Percentiles rank a stretch among this genome's conserved stretches.
These are phyloP conservation scores for Aspergillus persii DNA, from an alignment of 2,329 filamentous ascomycete genomes.

Conservation along the genomic window DNA sequence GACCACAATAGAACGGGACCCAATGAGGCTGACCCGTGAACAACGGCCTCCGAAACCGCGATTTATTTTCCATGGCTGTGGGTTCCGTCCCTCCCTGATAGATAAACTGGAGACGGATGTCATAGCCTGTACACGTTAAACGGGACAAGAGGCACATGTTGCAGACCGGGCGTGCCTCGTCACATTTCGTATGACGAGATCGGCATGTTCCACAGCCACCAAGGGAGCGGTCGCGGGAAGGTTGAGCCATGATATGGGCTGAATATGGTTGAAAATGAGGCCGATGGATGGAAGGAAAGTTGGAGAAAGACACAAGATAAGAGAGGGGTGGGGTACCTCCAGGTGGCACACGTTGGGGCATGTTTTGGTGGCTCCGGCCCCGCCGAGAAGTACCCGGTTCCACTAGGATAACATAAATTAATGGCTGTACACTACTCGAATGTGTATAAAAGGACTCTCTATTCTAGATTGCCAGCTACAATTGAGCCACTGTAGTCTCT, in stretches of 20 bases:
- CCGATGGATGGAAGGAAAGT: background rate
- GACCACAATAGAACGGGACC: background rate
- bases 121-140: constrained; percentile 42
- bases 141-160: constrained; percentile 36
- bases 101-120: constrained; percentile 38
- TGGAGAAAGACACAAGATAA: background rate
- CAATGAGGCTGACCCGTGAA: constrained; percentile 40
- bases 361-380: too few species aligned
- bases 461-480: background rate
- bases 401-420: too few species aligned
- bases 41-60: constrained; percentile 43
- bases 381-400: too few species aligned
- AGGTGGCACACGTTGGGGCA: too few species aligned
- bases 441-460: background rate
- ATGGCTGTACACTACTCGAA: too few species aligned
- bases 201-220: constrained; percentile 31
- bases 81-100: background rate
- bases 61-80: constrained; percentile 18
- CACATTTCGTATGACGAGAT: constrained; percentile 46
- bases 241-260: background rate
- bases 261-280: background rate
- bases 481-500: background rate
- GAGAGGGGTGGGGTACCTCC: background rate
- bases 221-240: constrained; percentile 4
- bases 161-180: constrained; percentile 44